phyloP scores from a whole-genome alignment of 2,329 filamentous ascomycete species.

The Tolypocladium endophyticum region DNA sequence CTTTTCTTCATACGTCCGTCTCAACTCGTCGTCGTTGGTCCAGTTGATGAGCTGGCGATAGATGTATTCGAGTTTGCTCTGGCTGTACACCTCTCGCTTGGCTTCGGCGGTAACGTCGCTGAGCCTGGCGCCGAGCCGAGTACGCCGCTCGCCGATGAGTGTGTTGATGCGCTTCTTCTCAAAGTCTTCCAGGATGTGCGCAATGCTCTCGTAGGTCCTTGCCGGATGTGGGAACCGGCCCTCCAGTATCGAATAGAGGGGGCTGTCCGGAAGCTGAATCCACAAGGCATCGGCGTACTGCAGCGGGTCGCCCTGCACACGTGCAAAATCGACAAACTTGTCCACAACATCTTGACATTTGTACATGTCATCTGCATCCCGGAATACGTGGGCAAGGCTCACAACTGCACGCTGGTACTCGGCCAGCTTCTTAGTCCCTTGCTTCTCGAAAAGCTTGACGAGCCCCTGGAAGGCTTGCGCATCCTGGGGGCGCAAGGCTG shows the following conservation, averaged over 20 bases:
- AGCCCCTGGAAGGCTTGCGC: constrained; percentile 87
- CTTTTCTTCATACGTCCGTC: constrained; percentile 84
- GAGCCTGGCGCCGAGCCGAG: constrained; percentile 73
- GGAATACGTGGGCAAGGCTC: constrained; percentile 65
- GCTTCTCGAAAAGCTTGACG: constrained; percentile 73
- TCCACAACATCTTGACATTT: constrained; percentile 61
- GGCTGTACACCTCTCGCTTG: constrained; percentile 69
- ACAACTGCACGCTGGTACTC: constrained; percentile 66
- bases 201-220: constrained; percentile 70
- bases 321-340: constrained; percentile 67
- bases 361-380: constrained; percentile 52
- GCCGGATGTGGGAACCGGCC: constrained; percentile 72
- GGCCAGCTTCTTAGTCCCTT: constrained; percentile 56
- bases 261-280: constrained; percentile 67
- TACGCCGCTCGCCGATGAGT: constrained; percentile 80
- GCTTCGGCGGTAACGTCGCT: constrained; percentile 78
- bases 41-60: constrained; percentile 84
- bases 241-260: constrained; percentile 73
- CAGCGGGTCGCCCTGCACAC: constrained; percentile 56
- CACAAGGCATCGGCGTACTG: constrained; percentile 71
- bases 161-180: constrained; percentile 86
- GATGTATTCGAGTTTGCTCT: constrained; percentile 67
- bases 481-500: constrained; percentile 61
- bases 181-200: constrained; percentile 72
- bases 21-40: constrained; percentile 74